Conservation (phyloP, 495 filamentous ascomycete genomes). For the Terfezia claveryi region DNA sequence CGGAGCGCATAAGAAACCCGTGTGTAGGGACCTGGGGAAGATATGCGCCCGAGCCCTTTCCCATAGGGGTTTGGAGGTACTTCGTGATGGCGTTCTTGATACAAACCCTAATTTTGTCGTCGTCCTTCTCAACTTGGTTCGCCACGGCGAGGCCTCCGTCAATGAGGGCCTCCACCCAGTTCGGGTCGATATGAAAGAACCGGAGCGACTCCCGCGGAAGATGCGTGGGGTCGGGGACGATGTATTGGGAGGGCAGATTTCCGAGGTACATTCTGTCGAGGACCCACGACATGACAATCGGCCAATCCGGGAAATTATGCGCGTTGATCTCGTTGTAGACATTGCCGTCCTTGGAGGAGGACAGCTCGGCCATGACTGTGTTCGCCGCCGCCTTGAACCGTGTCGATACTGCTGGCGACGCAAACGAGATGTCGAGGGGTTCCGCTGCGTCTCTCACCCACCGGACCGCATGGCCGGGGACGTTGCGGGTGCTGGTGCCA, state of each 20-base stretch:
- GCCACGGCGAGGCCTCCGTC: constrained; percentile 28
- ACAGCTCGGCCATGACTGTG: not conserved
- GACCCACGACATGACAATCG: constrained; percentile 21
- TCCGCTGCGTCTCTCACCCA: constrained; percentile 1
- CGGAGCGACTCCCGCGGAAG: constrained; percentile 25
- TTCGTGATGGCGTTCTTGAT: constrained; percentile 22
- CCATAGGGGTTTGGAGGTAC: constrained; percentile 8
- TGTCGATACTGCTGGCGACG: not conserved
- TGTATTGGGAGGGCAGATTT: constrained; percentile 22
- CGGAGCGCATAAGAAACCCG: not conserved
- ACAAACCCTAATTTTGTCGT: constrained; percentile 9
- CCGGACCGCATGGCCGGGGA: not conserved
- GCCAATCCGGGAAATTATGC: constrained; percentile 18
- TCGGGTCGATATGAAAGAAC: constrained; percentile 27
- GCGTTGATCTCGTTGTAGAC: constrained; percentile 21
- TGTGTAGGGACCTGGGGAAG: constrained; percentile 2
- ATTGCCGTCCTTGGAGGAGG: not conserved
- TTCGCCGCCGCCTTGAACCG: not conserved
- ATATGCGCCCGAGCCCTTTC: not conserved
- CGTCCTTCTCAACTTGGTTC: constrained; percentile 23
- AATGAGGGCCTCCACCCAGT: constrained; percentile 26
- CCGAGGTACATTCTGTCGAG: constrained; percentile 21
- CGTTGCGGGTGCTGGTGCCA: not conserved
- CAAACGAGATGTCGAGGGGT: constrained; percentile 1
- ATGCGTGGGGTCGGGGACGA: constrained; percentile 22